Base-by-base conservation (phyloP, 345 rosid genomes). In the Murraya koenigii region DNA sequence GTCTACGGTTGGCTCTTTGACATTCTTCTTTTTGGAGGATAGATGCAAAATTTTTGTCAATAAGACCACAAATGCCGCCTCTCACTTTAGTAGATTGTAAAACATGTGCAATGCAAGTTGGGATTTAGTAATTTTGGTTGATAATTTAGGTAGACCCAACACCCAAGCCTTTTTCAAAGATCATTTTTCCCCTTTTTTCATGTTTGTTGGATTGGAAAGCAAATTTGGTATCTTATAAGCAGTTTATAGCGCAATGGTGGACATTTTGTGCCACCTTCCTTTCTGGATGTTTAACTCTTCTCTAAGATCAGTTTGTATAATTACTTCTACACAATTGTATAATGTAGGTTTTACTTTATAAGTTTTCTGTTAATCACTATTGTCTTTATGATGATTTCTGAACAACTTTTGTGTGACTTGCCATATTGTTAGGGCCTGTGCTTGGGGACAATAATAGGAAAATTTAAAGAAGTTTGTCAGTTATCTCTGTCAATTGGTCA, bases 371-470 rank as follows among this genome's bases (percentile, higher is more conserved):
- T 28, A 54, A 25, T 49, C 66, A 10, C 68, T 1, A 7, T 17
- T 62, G 54, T 63, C 32, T 39, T 69, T 66, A 13, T 25, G 39
- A 56, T 62, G 72, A 49, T 59, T 72, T 56, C 47, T 22, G 77
- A 14, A 67, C 73, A 71, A 26, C 30, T 64, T 8, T 72, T n/a
- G 23, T 68, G 26, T 61, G 28, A 26, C 58, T 36, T 76, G 30
- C 32, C 68, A 56, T 61, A 47, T 80, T 64, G 54, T 63, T 35
- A 84, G 92, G 92, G 89, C 89, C 76, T 89, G 85, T 83, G 84
- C 88, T 47, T 89, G 89, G 92, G 90, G 87, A 78, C 90, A 85
- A 78, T 88, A 85, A 85, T 17, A 41, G 71, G 78, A 28, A 72
- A 63, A 23, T 8, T 32, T 73, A 39, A 75, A 38, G 80, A 62